Evolutionary conservation across 2,329 filamentous ascomycete genomes (phyloP).

Genomic region (Fusarium incarnatum): DNA sequence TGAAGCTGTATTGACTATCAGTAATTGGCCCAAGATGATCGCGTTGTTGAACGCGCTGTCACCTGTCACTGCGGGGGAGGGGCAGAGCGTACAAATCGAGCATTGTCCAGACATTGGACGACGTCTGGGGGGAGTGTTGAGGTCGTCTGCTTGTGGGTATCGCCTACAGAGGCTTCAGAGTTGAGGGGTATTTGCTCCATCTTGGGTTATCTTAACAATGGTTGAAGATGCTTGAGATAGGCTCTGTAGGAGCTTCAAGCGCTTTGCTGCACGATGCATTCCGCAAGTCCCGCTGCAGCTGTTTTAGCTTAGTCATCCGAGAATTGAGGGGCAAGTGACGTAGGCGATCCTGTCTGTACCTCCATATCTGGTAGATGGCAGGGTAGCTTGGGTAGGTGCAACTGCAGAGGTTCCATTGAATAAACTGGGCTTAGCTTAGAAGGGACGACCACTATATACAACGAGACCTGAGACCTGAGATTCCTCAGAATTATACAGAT

Average conservation of each 20-base stretch:
- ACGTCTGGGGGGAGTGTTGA: slow-evolving; percentile 84
- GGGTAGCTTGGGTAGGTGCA: neutral
- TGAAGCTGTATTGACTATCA: slow-evolving; percentile 74
- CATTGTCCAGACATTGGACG: slow-evolving; percentile 90
- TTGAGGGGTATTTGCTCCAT: slow-evolving; percentile 78
- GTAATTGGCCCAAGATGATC: slow-evolving; percentile 7
- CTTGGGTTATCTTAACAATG: slow-evolving; percentile 16
- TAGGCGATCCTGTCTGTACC: slow-evolving; percentile 24
- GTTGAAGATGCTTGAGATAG: slow-evolving; percentile 27
- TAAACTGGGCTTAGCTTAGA: neutral
- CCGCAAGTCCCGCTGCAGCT: slow-evolving; percentile 30
- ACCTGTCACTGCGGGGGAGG: slow-evolving; percentile 26
- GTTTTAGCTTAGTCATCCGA: slow-evolving; percentile 28
- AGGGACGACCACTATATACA: neutral
- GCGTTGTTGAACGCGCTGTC: slow-evolving; percentile 22
- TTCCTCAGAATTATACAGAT: too few species aligned
- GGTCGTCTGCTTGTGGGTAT: slow-evolving; percentile 77
- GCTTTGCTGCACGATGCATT: slow-evolving; percentile 26
- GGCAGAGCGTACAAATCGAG: slow-evolving; percentile 79
- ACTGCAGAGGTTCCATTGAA: neutral
- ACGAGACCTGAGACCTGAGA: neutral
- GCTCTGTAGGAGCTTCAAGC: slow-evolving; percentile 24
- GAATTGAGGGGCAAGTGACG: slow-evolving; percentile 38
- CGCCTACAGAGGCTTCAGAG: slow-evolving; percentile 79
- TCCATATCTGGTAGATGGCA: neutral